Evolutionary conservation across 306 rosid species (phyloP).

Genomic region (Gleditsia sinensis): DNA sequence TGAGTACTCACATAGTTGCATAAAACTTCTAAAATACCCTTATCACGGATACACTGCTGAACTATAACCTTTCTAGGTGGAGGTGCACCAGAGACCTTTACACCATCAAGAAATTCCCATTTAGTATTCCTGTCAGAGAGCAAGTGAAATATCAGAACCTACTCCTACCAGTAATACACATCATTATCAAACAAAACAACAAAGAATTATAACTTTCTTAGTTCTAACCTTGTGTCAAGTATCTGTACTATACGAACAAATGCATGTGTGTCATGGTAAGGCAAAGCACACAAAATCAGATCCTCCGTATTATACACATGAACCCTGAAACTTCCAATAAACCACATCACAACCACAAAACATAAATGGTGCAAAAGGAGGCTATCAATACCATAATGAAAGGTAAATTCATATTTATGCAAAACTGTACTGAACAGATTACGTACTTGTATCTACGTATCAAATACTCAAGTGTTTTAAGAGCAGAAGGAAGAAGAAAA

Average conservation of each 20-base stretch:
- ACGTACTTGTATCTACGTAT: slow-evolving; percentile 81
- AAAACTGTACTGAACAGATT: neutral
- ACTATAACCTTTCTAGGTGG: slow-evolving; percentile 86
- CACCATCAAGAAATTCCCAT: slow-evolving; percentile 87
- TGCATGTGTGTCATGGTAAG: slow-evolving; percentile 83
- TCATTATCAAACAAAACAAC: slow-evolving; percentile 24
- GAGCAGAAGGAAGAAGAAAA: slow-evolving; percentile 61
- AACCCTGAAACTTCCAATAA: slow-evolving; percentile 56
- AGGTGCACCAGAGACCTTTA: slow-evolving; percentile 79
- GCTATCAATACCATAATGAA: neutral
- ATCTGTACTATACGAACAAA: slow-evolving; percentile 80
- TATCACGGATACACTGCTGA: slow-evolving; percentile 82
- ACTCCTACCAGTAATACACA: slow-evolving; percentile 11
- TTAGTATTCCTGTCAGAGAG: slow-evolving; percentile 57
- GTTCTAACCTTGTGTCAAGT: slow-evolving; percentile 67
- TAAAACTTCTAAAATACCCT: slow-evolving; percentile 67
- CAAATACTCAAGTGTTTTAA: slow-evolving; percentile 87
- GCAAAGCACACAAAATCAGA: slow-evolving; percentile 73
- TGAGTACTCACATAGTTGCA: slow-evolving; percentile 80
- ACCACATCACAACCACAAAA: slow-evolving; percentile 24
- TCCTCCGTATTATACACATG: slow-evolving; percentile 76
- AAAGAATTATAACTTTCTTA: neutral
- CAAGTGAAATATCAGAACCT: slow-evolving; percentile 31
- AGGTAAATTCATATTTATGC: neutral
- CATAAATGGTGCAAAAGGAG: neutral